Percentiles rank a stretch among this genome's conserved stretches.
phyloP scores from a whole-genome alignment of 768 basidiomycete species.

The Tricholoma bakamatsutake region DNA sequence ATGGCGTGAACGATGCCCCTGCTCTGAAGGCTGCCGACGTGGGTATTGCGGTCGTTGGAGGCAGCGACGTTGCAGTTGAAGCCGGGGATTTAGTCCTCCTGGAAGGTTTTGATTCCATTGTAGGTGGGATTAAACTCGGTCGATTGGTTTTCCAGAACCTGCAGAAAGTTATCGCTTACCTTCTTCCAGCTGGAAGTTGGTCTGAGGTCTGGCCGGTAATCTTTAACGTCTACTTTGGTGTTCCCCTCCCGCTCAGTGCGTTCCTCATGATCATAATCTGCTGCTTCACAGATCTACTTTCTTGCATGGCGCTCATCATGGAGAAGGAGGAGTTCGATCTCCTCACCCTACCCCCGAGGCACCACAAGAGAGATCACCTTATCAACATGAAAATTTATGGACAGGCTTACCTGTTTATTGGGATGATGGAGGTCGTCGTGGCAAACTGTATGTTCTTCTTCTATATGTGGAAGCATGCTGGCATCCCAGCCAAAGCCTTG shows the following conservation, averaged over 20 bases:
- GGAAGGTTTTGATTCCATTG: constrained; percentile 56
- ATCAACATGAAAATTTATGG: constrained; percentile 15
- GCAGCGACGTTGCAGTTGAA: constrained; percentile 38
- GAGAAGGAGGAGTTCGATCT: constrained; percentile 17
- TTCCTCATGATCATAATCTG: constrained; percentile 14
- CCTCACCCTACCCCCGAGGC: constrained; percentile 13
- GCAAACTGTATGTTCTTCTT: constrained; percentile 27
- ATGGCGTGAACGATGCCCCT: constrained; percentile 51
- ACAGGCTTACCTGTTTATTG: constrained; percentile 13
- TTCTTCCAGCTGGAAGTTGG: constrained; percentile 48
- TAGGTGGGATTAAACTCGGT: constrained; percentile 50
- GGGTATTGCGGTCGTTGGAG: constrained; percentile 49
- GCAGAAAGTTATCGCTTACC: constrained; percentile 39
- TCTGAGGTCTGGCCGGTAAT: constrained; percentile 52
- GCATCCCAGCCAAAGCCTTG: constrained; percentile 30
- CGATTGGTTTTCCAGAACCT: constrained; percentile 52
- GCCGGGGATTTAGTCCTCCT: constrained; percentile 46
- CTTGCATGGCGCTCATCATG: constrained; percentile 14
- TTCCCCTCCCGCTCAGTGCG: constrained; percentile 49
- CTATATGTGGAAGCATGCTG: constrained; percentile 30
- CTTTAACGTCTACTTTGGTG: constrained; percentile 47
- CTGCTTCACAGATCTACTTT: constrained; percentile 14
- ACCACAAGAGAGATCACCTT: constrained; percentile 16
- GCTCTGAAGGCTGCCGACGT: constrained; percentile 49
- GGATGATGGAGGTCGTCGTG: constrained; percentile 13